Percentiles rank a stretch among this genome's conserved stretches.
Evolutionary conservation across 805 yeast species (phyloP).

Genomic region (Barnettozyma wickerhamii): DNA sequence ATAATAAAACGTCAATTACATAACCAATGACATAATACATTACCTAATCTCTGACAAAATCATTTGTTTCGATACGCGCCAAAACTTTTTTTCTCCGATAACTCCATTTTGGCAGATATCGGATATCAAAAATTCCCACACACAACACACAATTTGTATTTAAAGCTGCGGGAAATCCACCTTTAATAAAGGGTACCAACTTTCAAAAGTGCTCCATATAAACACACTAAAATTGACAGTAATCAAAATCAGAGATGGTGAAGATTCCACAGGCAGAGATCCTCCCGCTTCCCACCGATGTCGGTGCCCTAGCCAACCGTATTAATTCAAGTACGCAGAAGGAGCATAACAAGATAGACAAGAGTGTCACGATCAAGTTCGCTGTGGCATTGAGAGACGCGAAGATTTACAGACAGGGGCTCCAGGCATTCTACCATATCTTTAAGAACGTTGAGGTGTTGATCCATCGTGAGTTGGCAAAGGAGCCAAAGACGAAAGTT

Average conservation of each 20-base stretch:
- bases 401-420: slow-evolving; percentile 74
- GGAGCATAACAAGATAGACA: slow-evolving; percentile 65
- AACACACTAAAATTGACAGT: too few relatives aligned
- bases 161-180: not conserved
- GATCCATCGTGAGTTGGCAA: slow-evolving; percentile 41
- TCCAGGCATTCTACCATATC: slow-evolving; percentile 68
- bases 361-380: slow-evolving; percentile 61
- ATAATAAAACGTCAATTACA: too few relatives aligned
- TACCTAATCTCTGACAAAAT: too few relatives aligned
- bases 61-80: too few relatives aligned
- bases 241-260: not conserved
- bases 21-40: too few relatives aligned
- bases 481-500: slow-evolving; percentile 22
- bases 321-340: slow-evolving; percentile 65
- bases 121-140: too few relatives aligned
- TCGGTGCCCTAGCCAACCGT: slow-evolving; percentile 81
- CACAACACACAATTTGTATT: not conserved
- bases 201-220: too few relatives aligned
- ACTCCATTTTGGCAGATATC: slow-evolving; percentile 4
- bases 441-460: slow-evolving; percentile 59
- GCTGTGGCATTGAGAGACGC: slow-evolving; percentile 75
- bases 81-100: too few relatives aligned
- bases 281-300: slow-evolving; percentile 73
- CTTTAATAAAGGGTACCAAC: too few relatives aligned
- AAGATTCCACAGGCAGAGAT: slow-evolving; percentile 41